Evolutionary conservation across 345 rosid species (phyloP).

Genomic region (Acer saccharum): DNA sequence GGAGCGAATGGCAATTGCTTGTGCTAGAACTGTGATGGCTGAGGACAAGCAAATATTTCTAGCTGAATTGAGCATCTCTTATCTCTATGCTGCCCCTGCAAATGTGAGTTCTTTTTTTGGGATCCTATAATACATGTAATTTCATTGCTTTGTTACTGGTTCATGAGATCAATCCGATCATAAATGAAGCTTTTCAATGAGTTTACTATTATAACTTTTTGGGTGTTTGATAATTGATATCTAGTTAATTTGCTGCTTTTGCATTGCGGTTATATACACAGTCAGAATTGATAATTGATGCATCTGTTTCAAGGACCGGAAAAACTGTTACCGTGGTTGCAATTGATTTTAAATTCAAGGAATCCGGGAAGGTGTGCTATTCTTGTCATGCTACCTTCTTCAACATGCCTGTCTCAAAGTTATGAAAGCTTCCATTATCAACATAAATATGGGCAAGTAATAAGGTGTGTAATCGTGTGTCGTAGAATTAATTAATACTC

Average conservation of each 20-base stretch:
- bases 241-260: neutral
- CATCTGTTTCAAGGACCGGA: conserved; percentile 62
- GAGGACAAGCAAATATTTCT: conserved; percentile 62
- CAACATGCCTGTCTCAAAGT: conserved; percentile 40
- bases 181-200: too few species aligned
- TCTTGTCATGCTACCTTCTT: conserved; percentile 69
- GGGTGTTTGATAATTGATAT: too few species aligned
- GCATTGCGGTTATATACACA: conserved; percentile 2
- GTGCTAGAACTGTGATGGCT: conserved; percentile 58
- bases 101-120: conserved; percentile 26
- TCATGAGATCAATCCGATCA: too few species aligned
- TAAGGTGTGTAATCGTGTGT: neutral
- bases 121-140: neutral
- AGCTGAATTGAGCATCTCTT: conserved; percentile 70
- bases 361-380: conserved; percentile 48
- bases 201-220: neutral
- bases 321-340: conserved; percentile 63
- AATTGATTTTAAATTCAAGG: conserved; percentile 56
- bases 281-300: conserved; percentile 62
- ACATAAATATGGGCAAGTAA: neutral
- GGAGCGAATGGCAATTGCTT: conserved; percentile 66
- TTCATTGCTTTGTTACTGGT: too few species aligned
- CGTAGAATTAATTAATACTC: too few species aligned
- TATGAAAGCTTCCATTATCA: neutral
- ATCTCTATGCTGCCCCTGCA: conserved; percentile 54